These are phyloP conservation scores for Aspergillus ochraceoroseus DNA, from an alignment of 2,329 filamentous ascomycete genomes.

Conservation along the genomic window DNA sequence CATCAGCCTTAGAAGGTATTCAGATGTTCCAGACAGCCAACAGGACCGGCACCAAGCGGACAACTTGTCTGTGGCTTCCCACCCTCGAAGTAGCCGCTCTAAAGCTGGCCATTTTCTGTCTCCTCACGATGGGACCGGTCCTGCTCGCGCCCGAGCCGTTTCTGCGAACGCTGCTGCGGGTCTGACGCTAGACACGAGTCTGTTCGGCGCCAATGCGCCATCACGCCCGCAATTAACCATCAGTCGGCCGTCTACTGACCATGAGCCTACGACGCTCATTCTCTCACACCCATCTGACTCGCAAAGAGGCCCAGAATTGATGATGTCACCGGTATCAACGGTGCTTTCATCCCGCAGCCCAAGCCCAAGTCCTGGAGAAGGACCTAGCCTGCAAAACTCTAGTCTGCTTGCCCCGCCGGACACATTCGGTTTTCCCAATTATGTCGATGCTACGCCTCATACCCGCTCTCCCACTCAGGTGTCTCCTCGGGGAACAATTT, in stretches of 20 bases:
- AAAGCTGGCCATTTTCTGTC: constrained; percentile 26
- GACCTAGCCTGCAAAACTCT: constrained; percentile 28
- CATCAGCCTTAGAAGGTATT: constrained; percentile 65
- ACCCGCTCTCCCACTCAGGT: constrained; percentile 27
- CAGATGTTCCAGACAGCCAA: constrained; percentile 53
- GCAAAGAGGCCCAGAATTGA: constrained; percentile 21
- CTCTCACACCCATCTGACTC: constrained; percentile 22
- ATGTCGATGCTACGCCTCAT: constrained; percentile 24
- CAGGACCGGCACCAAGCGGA: constrained; percentile 43
- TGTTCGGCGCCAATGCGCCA: constrained; percentile 23
- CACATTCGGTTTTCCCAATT: constrained; percentile 38
- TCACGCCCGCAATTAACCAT: constrained; percentile 36
- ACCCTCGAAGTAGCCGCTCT: constrained; percentile 35
- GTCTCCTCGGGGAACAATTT: constrained; percentile 28
- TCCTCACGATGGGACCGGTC: constrained; percentile 21
- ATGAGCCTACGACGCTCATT: constrained; percentile 6
- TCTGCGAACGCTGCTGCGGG: constrained; percentile 55
- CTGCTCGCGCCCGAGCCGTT: constrained; percentile 49
- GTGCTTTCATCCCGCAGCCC: constrained; percentile 27
- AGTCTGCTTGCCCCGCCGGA: constrained; percentile 44
- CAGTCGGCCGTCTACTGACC: constrained; percentile 36
- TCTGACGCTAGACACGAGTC: constrained; percentile 42
- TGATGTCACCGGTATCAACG: constrained; percentile 35
- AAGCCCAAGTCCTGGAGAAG: constrained; percentile 29
- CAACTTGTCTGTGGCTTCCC: constrained; percentile 46